Conservation (phyloP, 1,139 yeast genomes). For the Yamadazyma trypodendri region DNA sequence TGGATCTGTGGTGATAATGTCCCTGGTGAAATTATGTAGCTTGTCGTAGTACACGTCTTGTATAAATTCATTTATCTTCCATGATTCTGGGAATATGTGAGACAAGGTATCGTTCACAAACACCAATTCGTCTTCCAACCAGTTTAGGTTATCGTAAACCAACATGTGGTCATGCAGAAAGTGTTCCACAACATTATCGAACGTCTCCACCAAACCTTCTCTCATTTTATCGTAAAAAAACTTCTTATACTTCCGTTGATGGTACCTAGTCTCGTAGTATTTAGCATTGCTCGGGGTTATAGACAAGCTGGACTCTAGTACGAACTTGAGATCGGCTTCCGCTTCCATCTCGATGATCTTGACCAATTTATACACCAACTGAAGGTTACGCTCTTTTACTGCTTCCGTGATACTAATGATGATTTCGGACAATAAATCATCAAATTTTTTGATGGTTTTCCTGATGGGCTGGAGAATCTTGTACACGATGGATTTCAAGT, state of each 20-base stretch:
- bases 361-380: slow-evolving; percentile 68
- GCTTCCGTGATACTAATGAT: slow-evolving; percentile 68
- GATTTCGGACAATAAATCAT: slow-evolving; percentile 59
- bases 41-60: slow-evolving; percentile 69
- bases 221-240: slow-evolving; percentile 63
- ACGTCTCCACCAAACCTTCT: slow-evolving; percentile 62
- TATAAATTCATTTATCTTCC: slow-evolving; percentile 69
- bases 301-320: slow-evolving; percentile 46
- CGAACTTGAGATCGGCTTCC: slow-evolving; percentile 66
- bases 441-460: slow-evolving; percentile 57
- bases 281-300: slow-evolving; percentile 19
- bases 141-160: slow-evolving; percentile 69
- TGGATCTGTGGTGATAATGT: slow-evolving; percentile 64
- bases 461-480: slow-evolving; percentile 57
- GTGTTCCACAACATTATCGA: slow-evolving; percentile 62
- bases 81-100: slow-evolving; percentile 61
- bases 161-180: slow-evolving; percentile 53
- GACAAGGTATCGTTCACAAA: slow-evolving; percentile 60
- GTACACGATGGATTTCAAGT: slow-evolving; percentile 64
- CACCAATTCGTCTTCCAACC: slow-evolving; percentile 80
- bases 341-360: slow-evolving; percentile 81
- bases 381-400: slow-evolving; percentile 62
- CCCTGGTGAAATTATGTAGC: slow-evolving; percentile 61
- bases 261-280: slow-evolving; percentile 39
- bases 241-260: slow-evolving; percentile 61